Evolutionary conservation across 305 asterid genomes (phyloP).

Genomic region (Fraxinus greggii): DNA sequence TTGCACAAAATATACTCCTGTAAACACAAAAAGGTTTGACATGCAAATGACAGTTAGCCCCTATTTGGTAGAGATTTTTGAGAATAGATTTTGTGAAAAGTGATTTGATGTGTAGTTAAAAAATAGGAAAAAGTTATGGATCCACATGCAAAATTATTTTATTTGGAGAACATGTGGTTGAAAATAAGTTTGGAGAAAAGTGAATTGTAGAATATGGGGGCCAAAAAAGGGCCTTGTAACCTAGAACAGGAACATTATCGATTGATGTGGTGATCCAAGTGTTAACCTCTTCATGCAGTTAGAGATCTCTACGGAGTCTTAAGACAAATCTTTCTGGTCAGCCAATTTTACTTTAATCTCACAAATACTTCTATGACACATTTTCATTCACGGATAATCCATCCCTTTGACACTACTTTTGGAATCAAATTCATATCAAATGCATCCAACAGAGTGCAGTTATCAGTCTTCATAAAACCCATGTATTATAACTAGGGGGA

Average conservation of each 20-base stretch:
- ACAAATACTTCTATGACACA: neutral
- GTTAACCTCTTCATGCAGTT: neutral
- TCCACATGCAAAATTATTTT: neutral
- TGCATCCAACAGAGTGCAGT: neutral
- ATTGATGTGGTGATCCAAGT: neutral
- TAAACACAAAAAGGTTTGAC: conserved; percentile 5
- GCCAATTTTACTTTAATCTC: neutral
- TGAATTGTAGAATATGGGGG: neutral
- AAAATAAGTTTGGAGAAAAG: neutral
- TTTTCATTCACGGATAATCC: neutral
- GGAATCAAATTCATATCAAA: conserved; percentile 3
- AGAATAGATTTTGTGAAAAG: neutral
- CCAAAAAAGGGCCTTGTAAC: neutral
- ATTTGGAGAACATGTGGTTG: neutral
- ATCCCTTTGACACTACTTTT: neutral
- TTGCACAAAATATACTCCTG: neutral
- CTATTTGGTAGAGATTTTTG: neutral
- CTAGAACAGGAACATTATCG: conserved; percentile 8
- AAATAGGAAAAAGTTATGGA: neutral
- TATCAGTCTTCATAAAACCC: neutral
- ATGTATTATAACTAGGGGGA: neutral
- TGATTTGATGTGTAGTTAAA: neutral
- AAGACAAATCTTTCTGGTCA: neutral
- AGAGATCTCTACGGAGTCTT: neutral
- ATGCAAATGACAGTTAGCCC: neutral